These are phyloP conservation scores for Eucalyptus cladocalyx DNA, from an alignment of 345 rosid species.

Conservation along the genomic window DNA sequence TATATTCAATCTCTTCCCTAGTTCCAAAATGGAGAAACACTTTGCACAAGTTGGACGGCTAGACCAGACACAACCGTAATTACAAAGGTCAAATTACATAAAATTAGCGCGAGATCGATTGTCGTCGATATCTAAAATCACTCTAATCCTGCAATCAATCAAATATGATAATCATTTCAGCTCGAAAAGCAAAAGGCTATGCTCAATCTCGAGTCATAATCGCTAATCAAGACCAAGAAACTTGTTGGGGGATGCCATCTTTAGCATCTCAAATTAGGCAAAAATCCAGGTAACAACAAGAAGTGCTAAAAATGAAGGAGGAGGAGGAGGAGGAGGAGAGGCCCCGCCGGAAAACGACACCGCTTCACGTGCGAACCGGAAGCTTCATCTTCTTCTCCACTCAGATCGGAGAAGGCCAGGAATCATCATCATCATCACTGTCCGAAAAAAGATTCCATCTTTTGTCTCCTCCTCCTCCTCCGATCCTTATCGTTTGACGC, in stretches of 20 bases:
- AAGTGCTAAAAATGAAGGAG: background rate
- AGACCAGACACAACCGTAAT: background rate
- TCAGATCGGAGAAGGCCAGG: background rate
- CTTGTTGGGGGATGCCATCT: background rate
- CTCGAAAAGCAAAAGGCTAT: background rate
- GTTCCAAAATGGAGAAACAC: background rate
- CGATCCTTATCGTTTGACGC: background rate
- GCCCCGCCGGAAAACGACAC: background rate
- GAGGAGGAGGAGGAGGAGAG: background rate
- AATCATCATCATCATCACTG: background rate
- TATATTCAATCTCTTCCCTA: background rate
- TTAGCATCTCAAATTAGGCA: background rate
- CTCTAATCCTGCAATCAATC: rapidly evolving
- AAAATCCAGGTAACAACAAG: background rate
- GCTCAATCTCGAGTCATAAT: background rate
- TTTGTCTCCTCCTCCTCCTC: background rate
- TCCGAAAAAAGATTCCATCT: background rate
- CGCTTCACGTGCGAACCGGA: background rate
- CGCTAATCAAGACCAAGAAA: background rate
- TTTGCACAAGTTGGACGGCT: background rate
- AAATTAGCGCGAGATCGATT: rapidly evolving
- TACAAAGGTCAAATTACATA: background rate
- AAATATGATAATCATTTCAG: background rate
- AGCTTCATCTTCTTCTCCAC: background rate
- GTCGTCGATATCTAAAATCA: rapidly evolving